Base-by-base conservation (phyloP, 306 rosid genomes). In the Luffa acutangula region DNA sequence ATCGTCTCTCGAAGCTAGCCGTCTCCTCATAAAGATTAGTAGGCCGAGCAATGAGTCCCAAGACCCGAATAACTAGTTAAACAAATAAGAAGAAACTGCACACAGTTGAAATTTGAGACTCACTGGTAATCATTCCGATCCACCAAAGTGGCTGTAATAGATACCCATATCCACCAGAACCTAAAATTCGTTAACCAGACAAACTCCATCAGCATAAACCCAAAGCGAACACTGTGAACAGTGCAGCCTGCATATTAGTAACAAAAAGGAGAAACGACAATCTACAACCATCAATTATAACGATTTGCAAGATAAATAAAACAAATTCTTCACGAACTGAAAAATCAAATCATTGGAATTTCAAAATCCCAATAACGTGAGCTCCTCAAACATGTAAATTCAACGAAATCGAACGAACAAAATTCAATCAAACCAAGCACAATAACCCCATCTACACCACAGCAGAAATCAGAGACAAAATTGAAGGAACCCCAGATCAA, bases 61-160 rank as follows among this genome's bases (percentile, higher is more conserved):
- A 14, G 1, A 63, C n/a, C 4, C 70, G 11, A 36, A 39, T 8
- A 65, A 65, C 10, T 17, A n/a, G 45, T 45, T 31, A 70, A 70
- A 70, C 4, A 10, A 70, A 46, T 9, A 67, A 9, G 9, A 42
- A 67, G 6, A 49, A 73, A 78, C 71, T 39, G 8, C 57, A 74
- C n/a, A 74, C 41, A 78, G 8, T 18, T 53, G 33, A 73, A 78
- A 77, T 41, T 18, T 25, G 13, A 59, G n/a, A 82, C 91, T 89
- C 37, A 93, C 97, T 93, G 21, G 97, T 93, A 20, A 89, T 21
- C 97, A 93, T 93, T 85, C 97, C 97, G 33, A 93, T 70, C 97
- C 97, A 93, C 97, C 97, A 91, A 9, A 93, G 94, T 65, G 97
- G 96, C 72, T 93, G 89, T 4, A 85, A 83, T 73, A 93, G 85